These are phyloP conservation scores for Bipolaris sorokiniana DNA, from an alignment of 2,329 filamentous ascomycete species.

Conservation along the genomic window DNA sequence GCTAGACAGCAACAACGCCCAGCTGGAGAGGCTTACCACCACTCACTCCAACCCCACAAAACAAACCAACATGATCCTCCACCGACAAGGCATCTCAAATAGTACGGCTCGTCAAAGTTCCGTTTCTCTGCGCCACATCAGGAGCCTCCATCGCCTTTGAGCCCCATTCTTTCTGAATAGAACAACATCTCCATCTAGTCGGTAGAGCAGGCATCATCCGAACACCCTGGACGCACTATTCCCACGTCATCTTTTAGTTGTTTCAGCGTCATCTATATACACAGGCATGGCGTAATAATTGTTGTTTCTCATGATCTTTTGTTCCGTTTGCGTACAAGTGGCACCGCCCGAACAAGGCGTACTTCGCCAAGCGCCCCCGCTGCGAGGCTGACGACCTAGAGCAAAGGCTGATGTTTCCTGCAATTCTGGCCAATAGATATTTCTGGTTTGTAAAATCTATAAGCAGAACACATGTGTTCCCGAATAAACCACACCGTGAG, in stretches of 20 bases:
- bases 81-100: conserved; percentile 1
- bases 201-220: conserved; percentile 1
- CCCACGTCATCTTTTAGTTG: not conserved
- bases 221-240: not conserved
- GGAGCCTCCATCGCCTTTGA: not conserved
- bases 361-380: conserved; percentile 20
- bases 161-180: not conserved
- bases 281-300: conserved; percentile 1
- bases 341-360: conserved; percentile 18
- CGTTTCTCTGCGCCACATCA: conserved; percentile 8
- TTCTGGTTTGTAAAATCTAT: conserved; percentile 14
- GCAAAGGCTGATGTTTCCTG: conserved; percentile 8
- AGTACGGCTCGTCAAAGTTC: conserved; percentile 8
- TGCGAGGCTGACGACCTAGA: conserved; percentile 18
- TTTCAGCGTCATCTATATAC: conserved; percentile 5
- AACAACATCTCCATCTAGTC: not conserved
- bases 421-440: conserved; percentile 21
- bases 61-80: not conserved
- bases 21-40: conserved; percentile 5
- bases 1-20: conserved; percentile 7
- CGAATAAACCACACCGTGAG: conserved; percentile 20
- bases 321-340: not conserved
- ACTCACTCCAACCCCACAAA: conserved; percentile 2
- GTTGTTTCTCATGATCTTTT: not conserved
- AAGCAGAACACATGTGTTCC: conserved; percentile 20